Evolutionary conservation across 2,329 filamentous ascomycete genomes (phyloP).

Genomic region (Pseudogymnoascus pannorum): DNA sequence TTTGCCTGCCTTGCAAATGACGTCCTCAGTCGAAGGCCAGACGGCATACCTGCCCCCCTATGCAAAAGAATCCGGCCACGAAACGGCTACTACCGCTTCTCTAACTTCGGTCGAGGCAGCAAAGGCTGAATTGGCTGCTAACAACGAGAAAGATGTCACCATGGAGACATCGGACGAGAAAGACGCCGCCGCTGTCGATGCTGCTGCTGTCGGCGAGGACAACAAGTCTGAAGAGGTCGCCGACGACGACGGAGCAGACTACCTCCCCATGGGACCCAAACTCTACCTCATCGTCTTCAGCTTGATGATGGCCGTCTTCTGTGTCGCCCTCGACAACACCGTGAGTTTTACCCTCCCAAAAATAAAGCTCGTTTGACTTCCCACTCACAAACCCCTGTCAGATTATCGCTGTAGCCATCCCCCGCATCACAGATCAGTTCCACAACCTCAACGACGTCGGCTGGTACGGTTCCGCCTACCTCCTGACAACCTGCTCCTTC

Average conservation of each 20-base stretch:
- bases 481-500: constrained; percentile 26
- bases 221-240: neutral
- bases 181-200: neutral
- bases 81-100: neutral
- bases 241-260: neutral
- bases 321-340: constrained; percentile 36
- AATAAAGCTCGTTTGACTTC: no score
- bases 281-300: constrained; percentile 35
- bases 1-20: neutral
- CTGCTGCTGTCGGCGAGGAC: neutral
- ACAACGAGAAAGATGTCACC: neutral
- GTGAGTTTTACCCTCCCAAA: no score
- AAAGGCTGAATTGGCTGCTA: neutral
- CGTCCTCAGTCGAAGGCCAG: neutral
- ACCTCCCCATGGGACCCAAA: constrained; percentile 13
- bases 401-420: constrained; percentile 14
- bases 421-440: constrained; percentile 20
- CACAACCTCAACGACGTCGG: constrained; percentile 20
- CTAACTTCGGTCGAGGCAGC: neutral
- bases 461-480: constrained; percentile 34
- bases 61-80: neutral
- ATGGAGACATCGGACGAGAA: neutral
- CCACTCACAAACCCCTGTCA: no score
- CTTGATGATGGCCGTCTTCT: constrained; percentile 37
- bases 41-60: neutral